phyloP scores from a whole-genome alignment of 1,139 yeast species.

The Sugiyamaella grinbergsii region DNA sequence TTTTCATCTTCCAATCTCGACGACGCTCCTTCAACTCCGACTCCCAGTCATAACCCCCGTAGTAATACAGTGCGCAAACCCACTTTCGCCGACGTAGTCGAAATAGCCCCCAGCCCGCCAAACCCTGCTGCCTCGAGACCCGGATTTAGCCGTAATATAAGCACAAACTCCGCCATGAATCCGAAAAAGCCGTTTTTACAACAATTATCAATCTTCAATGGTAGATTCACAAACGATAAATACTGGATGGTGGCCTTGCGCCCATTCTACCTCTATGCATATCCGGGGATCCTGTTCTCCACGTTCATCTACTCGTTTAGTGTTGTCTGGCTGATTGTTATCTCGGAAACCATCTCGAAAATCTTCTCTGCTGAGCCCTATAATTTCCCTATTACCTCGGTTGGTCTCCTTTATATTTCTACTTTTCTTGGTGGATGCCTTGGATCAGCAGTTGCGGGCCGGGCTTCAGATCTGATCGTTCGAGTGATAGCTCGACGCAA shows the following conservation, averaged over 20 bases:
- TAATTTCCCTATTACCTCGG: constrained; percentile 50
- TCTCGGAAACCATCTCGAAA: constrained; percentile 58
- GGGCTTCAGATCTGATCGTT: constrained; percentile 52
- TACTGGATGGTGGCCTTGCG: constrained; percentile 63
- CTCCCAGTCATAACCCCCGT: constrained; percentile 10
- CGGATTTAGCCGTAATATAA: constrained; percentile 18
- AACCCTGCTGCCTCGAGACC: constrained; percentile 22
- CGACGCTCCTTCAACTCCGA: constrained; percentile 8
- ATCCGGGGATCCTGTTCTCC: constrained; percentile 58
- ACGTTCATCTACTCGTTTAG: constrained; percentile 58
- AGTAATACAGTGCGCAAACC: constrained; percentile 25
- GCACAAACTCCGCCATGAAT: constrained; percentile 24
- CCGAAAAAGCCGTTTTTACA: constrained; percentile 33
- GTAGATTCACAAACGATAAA: constrained; percentile 53
- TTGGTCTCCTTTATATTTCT: constrained; percentile 60
- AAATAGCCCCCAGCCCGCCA: constrained; percentile 16
- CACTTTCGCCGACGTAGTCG: constrained; percentile 22
- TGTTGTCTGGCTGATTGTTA: constrained; percentile 64
- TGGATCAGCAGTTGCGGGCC: constrained; percentile 59
- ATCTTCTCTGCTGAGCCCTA: constrained; percentile 53
- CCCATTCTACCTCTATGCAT: constrained; percentile 55
- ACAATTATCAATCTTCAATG: constrained; percentile 42
- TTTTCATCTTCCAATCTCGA: constrained; percentile 18
- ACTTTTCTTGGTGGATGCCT: constrained; percentile 62
- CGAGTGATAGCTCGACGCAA: constrained; percentile 44